Base-by-base conservation (phyloP, 176 grass and related monocot species). In the Metroxylon sagu region DNA sequence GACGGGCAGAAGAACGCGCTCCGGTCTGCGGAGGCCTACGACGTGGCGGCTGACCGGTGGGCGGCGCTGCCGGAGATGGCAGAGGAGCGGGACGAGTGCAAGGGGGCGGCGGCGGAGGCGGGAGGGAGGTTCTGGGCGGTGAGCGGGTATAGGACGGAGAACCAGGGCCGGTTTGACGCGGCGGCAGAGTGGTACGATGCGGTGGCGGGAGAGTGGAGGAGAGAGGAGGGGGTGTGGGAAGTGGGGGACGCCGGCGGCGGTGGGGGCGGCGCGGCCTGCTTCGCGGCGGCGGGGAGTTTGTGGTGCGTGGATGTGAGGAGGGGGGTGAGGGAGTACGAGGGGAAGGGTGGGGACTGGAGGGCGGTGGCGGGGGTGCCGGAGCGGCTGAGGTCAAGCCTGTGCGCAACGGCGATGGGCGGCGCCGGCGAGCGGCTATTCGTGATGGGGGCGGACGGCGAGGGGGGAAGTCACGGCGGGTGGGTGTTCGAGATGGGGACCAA, bases 71-170 rank as follows among this genome's bases (percentile, higher is more conserved):
- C 76, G n/a, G 64, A 73, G 26, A 89, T 89, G 85, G 21, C 39
- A 18, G 76, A 89, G 65, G 85, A 89, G 73, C 68, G 80, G 28
- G 85, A 84, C 73, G 80, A 89, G 72, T 82, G 76, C 28, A 72
- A 69, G 52, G 68, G 77, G 50, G 68, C 73, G 23, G 28, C 63
- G 16, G 19, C 25, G 1, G 4, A 29, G 4, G 28, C 4, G 28
- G 39, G 14, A 6, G 63, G 73, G 10, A 14, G 56, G 18, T 67
- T 80, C 35, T 62, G 77, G 61, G 80, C 61, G 5, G 73, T 82
- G 8, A 74, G 85, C 76, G 85, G 80, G 4, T 89, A 83, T 76
- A 14, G 69, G n/a, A 89, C 80, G 3, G 73, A 77, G 3, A 62
- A 51, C 16, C 85, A 89, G 23, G 80, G 85, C 14, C 68, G 52